Base-by-base conservation (phyloP, 768 basidiomycete genomes). In the Suillus lakei region DNA sequence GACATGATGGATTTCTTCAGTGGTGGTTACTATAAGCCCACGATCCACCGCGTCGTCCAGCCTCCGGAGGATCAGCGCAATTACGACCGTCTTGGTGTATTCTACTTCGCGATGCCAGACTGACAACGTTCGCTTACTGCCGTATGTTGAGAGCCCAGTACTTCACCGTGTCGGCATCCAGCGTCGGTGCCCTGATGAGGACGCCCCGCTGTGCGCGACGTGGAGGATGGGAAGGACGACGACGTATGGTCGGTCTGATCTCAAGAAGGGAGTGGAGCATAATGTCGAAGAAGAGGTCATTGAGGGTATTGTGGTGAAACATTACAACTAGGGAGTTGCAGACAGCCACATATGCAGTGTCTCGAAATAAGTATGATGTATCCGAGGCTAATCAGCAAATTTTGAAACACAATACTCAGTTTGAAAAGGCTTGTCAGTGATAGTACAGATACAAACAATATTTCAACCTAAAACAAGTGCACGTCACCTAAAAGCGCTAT, bases 41-140 rank as follows among this genome's bases (percentile, higher is more conserved):
- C 84, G 0, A 83, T 84, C 59, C 84, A 85, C 72, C 77, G 84
- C 53, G 85, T 86, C 28, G 74, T 81, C 48, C 84, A 84, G 66
- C 85, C 84, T 2, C 85, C 85, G 3, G 58, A 64, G 0, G 83
- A 84, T 67, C 85, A 86, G 66, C 78, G 74, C 13, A 74, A 72
- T 32, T 73, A 74, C 53, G 72, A 79, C 12, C 82, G 85, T n/a
- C 75, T 86, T 2, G 83, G 85, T 10, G 76, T 79, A 6, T 83
- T 83, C 70, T 84, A 83, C 68, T 85, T 86, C 66, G 72, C 71
- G n/a, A 72, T 82, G 66, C 70, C 80, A 6, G 76, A 85, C n/a
- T 68, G 84, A 85, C 69, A 72, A 81, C 32, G 76, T 81, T n/a
- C 74, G 71, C 48, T 75, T 85, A n/a, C 66, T 70, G 2, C 83